phyloP scores from a whole-genome alignment of 1,139 yeast species.

The Kazachstania sp. region DNA sequence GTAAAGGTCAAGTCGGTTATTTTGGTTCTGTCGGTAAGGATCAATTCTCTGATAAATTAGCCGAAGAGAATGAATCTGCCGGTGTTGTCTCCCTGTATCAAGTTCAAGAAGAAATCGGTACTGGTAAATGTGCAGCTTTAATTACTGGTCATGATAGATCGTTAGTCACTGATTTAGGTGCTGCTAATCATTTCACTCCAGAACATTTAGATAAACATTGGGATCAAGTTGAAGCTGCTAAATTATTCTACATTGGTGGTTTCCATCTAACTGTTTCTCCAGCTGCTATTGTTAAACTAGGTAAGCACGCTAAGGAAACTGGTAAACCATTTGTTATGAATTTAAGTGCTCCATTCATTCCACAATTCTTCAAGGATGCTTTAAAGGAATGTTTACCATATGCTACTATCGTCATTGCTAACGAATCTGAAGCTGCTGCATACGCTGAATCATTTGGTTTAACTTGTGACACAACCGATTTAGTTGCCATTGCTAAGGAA shows the following conservation, averaged over 20 bases:
- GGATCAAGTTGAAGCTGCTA: conserved; percentile 73
- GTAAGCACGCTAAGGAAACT: conserved; percentile 81
- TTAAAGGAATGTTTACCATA: conserved; percentile 73
- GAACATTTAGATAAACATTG: conserved; percentile 84
- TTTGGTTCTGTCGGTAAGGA: conserved; percentile 97
- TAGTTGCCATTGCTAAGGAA: conserved; percentile 70
- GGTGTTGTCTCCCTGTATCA: conserved; percentile 85
- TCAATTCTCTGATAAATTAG: conserved; percentile 71
- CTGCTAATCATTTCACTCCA: conserved; percentile 94
- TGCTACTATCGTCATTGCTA: conserved; percentile 87
- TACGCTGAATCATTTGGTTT: conserved; percentile 79
- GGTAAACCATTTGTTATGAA: conserved; percentile 81
- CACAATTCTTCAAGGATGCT: conserved; percentile 90
- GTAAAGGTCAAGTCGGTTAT: conserved; percentile 75
- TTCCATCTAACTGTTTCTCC: conserved; percentile 98
- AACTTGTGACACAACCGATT: conserved; percentile 45
- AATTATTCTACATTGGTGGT: conserved; percentile 88
- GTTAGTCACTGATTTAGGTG: conserved; percentile 89
- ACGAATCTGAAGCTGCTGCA: conserved; percentile 95
- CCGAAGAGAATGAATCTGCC: conserved; percentile 74
- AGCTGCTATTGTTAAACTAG: conserved; percentile 81
- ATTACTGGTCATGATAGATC: conserved; percentile 86
- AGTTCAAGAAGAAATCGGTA: conserved; percentile 64
- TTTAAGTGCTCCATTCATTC: conserved; percentile 93
- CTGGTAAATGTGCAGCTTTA: conserved; percentile 98